Evolutionary conservation across 208 protist genomes (phyloP).

Genomic region (Wallacemonas rigidus): DNA sequence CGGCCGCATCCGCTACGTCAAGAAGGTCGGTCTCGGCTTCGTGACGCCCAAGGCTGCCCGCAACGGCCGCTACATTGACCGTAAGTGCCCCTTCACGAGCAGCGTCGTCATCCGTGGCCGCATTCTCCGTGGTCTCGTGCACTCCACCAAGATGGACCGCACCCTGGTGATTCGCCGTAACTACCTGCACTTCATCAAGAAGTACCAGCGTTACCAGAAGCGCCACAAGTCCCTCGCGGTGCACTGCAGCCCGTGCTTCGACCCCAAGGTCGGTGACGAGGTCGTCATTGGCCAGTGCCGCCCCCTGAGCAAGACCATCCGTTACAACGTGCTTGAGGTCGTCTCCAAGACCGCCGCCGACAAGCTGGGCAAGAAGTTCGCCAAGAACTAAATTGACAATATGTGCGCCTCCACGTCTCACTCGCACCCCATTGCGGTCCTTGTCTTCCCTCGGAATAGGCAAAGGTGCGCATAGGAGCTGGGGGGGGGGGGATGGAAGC

Average conservation of each 20-base stretch:
- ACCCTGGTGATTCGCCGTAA: conserved; percentile 99
- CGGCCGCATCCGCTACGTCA: conserved; percentile 94
- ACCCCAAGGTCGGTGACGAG: conserved; percentile 97
- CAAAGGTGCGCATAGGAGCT: too few species aligned
- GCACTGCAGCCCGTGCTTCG: conserved; percentile 99
- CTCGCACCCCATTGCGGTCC: too few species aligned
- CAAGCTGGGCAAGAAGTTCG: conserved; percentile 85
- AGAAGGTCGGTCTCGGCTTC: conserved; percentile 99
- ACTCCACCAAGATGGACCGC: conserved; percentile 99
- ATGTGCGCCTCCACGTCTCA: conserved; percentile 51
- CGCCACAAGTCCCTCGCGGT: conserved; percentile 99
- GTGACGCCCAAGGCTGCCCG: conserved; percentile 98
- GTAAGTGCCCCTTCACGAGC: conserved; percentile 99
- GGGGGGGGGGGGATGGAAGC: too few species aligned
- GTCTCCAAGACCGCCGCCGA: conserved; percentile 87
- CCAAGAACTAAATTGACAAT: conserved; percentile 69
- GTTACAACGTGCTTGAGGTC: conserved; percentile 97
- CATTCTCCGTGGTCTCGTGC: conserved; percentile 98
- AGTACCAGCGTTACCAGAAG: conserved; percentile 99
- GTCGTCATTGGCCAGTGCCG: conserved; percentile 99
- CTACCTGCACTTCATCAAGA: conserved; percentile 99
- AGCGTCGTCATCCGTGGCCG: conserved; percentile 99
- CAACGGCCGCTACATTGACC: conserved; percentile 99
- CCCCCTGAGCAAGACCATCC: conserved; percentile 99
- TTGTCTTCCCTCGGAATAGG: too few species aligned